Conservation (phyloP, 2,329 filamentous ascomycete genomes). For the Alternaria hordeiaustralica region DNA sequence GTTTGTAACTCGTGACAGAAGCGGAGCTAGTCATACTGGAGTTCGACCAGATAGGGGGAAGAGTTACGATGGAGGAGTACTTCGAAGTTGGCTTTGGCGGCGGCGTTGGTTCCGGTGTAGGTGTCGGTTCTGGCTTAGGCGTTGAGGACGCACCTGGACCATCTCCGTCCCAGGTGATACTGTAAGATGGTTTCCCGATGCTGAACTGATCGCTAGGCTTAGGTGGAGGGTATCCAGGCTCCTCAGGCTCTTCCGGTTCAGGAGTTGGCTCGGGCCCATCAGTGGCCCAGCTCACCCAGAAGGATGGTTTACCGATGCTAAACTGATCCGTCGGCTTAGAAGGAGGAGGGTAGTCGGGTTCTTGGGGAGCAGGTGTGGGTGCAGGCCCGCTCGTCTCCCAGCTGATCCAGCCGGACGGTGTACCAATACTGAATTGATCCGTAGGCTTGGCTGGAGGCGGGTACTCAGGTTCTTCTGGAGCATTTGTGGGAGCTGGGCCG, state of each 20-base stretch:
- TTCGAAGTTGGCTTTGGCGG: constrained; percentile 8
- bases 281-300: constrained; percentile 8
- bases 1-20: neutral
- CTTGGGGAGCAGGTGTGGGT: constrained; percentile 4
- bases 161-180: constrained; percentile 10
- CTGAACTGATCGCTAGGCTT: constrained; percentile 11
- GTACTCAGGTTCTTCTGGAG: constrained; percentile 10
- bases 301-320: constrained; percentile 10
- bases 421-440: constrained; percentile 22
- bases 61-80: neutral
- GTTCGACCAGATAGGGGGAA: neutral
- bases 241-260: constrained; percentile 10
- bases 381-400: constrained; percentile 18
- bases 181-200: constrained; percentile 8
- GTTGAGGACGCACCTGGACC: constrained; percentile 5
- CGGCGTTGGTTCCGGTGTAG: constrained; percentile 7
- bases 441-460: constrained; percentile 17
- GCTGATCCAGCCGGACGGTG: constrained; percentile 21
- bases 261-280: constrained; percentile 6
- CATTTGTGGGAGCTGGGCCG: constrained; percentile 6
- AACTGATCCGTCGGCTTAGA: constrained; percentile 12
- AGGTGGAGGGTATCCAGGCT: constrained; percentile 8
- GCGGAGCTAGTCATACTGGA: neutral
- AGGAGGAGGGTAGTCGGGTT: constrained; percentile 11
- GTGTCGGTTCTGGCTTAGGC: neutral